Base-by-base conservation (phyloP, 2,329 filamentous ascomycete species). In the Xylariales sp. region DNA sequence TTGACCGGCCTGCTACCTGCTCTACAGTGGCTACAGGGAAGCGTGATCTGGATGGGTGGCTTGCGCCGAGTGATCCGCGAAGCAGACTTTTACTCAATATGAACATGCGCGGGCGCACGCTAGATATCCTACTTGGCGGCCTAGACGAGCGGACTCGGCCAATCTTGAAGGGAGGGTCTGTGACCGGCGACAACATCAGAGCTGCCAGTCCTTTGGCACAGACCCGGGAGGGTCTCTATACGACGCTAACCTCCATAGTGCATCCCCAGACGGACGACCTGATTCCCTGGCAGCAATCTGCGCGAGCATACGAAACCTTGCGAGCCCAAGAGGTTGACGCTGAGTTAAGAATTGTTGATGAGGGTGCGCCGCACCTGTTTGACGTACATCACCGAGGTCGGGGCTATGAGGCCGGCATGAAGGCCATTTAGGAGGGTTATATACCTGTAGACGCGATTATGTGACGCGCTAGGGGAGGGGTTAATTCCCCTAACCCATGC, bases 101-200 rank as follows among this genome's bases (percentile, higher is more conserved):
- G 75, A 82, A 83, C 69, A 82, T 80, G 81, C 73, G 77, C 28
- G 81, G 74, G 0, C 78, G 79, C 49, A 76, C 75, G 0, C 70
- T 84, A 8, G 18, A 18, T 7, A 28, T 49, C 18, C 18, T 41
- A 10, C 12, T 41, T 12, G 14, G 14, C 9, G 39, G 39, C 39
- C 39, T 41, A 12, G 39, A 12, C 39, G 9, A 41, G 23, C 23
- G 23, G 23, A 23, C 23, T 1, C 23, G 23, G 23, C 23, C 23
- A 23, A 23, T 23, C 23, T 23, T 23, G 23, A 5, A 41, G 3
- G 39, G 4, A 3, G 39, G 39, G 5, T 5, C 39, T 12, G 39
- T 5, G 39, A 41, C 2, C 55, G 36, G 1, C 65, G 62, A 0
- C 53, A 73, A 9, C 23, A 65, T 78, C 16, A 43, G 41, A 3